These are phyloP conservation scores for Ambrosia hybrid DNA, from an alignment of 140 eudicot genomes.

Conservation along the genomic window DNA sequence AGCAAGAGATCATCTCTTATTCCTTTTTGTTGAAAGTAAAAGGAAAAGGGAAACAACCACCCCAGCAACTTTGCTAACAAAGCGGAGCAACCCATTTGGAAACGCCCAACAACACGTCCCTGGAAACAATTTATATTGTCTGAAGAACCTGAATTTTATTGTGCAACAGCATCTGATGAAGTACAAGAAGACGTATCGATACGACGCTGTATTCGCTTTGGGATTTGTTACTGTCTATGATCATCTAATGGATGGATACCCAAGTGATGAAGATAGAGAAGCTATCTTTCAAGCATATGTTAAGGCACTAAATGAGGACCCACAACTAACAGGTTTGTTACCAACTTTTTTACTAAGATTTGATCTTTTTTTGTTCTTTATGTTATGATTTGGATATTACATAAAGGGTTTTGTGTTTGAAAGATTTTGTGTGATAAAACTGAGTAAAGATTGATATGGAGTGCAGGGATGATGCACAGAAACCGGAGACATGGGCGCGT, in stretches of 20 bases:
- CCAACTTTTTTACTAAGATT: background rate
- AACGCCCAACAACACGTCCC: too few species aligned
- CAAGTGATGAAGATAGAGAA: conserved; percentile 73
- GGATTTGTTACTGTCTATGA: conserved; percentile 96
- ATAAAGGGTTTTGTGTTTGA: background rate
- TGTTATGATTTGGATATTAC: background rate
- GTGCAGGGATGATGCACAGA: conserved; percentile 76
- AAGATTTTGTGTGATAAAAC: background rate
- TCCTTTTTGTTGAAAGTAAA: too few species aligned
- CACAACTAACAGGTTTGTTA: conserved; percentile 69
- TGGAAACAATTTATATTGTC: too few species aligned
- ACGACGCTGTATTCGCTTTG: conserved; percentile 85
- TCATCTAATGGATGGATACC: conserved; percentile 95
- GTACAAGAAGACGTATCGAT: conserved; percentile 73
- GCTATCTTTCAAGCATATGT: conserved; percentile 84
- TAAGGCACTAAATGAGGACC: conserved; percentile 81
- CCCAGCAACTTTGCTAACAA: too few species aligned
- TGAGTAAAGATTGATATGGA: background rate
- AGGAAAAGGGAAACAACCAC: too few species aligned
- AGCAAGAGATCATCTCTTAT: too few species aligned
- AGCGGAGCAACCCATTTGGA: too few species aligned
- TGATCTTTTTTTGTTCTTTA: background rate
- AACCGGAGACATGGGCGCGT: conserved; percentile 87
- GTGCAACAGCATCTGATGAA: conserved; percentile 88
- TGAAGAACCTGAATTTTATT: too few species aligned